Evolutionary conservation across 805 yeast species (phyloP).

Genomic region (Hanseniaspora valbyensis): DNA sequence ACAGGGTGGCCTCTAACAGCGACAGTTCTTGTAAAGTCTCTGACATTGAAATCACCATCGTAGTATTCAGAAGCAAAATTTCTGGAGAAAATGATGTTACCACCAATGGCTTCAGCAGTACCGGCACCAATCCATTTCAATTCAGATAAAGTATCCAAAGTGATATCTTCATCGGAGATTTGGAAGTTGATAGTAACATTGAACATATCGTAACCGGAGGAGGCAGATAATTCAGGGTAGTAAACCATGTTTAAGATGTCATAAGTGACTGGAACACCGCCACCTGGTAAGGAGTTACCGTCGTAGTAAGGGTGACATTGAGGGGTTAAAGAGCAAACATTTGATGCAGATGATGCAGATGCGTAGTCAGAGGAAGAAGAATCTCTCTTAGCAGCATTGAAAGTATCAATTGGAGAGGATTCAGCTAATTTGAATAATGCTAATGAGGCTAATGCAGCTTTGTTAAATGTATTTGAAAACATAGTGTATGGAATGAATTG

Average conservation of each 20-base stretch:
- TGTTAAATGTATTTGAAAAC: background rate
- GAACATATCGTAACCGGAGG: background rate
- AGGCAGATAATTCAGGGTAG: background rate
- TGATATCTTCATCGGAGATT: background rate
- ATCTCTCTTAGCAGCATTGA: background rate
- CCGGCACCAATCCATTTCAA: slow-evolving; percentile 9
- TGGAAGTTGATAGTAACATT: slow-evolving; percentile 6
- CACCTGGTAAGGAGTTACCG: background rate
- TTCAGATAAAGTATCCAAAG: slow-evolving; percentile 1
- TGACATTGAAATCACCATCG: background rate
- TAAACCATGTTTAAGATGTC: slow-evolving; percentile 1
- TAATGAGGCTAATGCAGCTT: background rate
- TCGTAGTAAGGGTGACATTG: background rate
- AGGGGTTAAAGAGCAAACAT: background rate
- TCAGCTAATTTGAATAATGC: background rate
- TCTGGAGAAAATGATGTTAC: slow-evolving; percentile 7
- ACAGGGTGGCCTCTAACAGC: background rate
- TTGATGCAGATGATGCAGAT: background rate
- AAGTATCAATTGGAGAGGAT: background rate
- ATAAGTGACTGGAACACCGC: slow-evolving; percentile 14
- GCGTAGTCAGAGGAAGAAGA: no score
- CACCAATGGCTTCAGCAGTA: background rate
- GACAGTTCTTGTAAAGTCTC: background rate
- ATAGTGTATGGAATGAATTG: background rate
- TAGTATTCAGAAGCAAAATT: background rate